Evolutionary conservation across 108 stramenopile species (phyloP).

Genomic region (Parietichytrium sp.): DNA sequence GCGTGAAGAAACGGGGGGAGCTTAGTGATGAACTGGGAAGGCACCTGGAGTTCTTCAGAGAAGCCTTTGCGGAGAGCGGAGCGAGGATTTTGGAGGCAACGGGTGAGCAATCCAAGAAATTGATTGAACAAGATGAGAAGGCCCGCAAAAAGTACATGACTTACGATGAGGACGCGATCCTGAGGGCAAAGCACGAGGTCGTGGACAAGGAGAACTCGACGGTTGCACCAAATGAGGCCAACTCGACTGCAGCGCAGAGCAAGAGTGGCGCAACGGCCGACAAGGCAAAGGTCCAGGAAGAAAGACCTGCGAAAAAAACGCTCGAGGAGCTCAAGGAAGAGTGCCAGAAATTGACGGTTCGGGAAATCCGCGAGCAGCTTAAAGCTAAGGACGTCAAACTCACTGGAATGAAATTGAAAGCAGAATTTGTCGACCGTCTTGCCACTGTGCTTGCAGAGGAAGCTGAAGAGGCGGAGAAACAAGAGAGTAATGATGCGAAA

Average conservation of each 20-base stretch:
- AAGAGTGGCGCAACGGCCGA: neutral
- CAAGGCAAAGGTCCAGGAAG: neutral
- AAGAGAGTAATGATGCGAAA: neutral
- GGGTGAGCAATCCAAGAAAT: too few relatives aligned
- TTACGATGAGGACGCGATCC: constrained; percentile 12
- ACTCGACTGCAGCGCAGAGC: neutral
- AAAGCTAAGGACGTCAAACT: neutral
- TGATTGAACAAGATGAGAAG: neutral
- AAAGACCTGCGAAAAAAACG: neutral
- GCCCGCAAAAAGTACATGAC: neutral
- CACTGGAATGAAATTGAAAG: neutral
- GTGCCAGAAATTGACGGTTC: neutral
- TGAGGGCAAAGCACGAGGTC: too few relatives aligned
- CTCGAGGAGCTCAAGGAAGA: neutral
- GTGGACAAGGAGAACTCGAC: neutral
- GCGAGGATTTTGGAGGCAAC: neutral
- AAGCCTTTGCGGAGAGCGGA: neutral
- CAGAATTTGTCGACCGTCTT: neutral
- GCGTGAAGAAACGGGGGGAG: constrained; percentile 7
- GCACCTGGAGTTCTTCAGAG: neutral
- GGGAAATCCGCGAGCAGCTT: neutral
- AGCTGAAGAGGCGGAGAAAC: neutral
- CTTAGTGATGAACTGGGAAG: neutral
- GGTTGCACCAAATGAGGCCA: neutral
- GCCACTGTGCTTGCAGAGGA: neutral